Percentiles rank a stretch among this genome's conserved stretches.
These are phyloP conservation scores for Suillus subalutaceus DNA, from an alignment of 768 basidiomycete species.

Conservation along the genomic window DNA sequence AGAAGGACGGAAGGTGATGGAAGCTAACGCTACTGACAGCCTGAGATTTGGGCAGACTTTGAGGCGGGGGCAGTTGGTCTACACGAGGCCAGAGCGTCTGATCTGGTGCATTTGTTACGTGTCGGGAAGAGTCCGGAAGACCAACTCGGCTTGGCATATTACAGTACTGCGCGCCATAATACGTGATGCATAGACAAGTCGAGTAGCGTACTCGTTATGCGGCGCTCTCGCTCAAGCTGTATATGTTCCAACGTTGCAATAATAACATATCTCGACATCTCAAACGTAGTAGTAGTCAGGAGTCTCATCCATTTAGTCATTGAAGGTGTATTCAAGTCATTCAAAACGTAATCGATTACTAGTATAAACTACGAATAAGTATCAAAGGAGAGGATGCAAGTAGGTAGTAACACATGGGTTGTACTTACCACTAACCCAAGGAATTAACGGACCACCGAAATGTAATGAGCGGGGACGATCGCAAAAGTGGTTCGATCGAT, in stretches of 20 bases:
- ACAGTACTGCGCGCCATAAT: no score
- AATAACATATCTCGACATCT: background rate
- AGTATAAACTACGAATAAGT: background rate
- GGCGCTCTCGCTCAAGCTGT: no score
- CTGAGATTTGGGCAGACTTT: conserved; percentile 8
- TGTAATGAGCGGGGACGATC: background rate
- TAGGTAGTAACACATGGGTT: background rate
- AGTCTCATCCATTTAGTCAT: no score
- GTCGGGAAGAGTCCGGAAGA: background rate
- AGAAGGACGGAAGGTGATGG: background rate
- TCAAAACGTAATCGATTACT: background rate
- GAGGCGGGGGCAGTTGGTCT: background rate
- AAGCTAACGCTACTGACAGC: background rate
- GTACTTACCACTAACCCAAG: background rate
- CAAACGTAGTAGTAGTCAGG: background rate
- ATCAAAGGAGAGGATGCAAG: background rate
- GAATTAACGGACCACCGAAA: background rate
- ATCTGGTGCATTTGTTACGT: background rate
- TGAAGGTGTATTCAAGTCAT: background rate
- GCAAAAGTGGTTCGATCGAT: background rate
- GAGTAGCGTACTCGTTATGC: no score
- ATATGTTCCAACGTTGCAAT: no score
- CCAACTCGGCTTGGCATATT: no score
- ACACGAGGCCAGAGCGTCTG: background rate
- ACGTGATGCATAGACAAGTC: no score